These are phyloP conservation scores for Myxozyma neotropica DNA, from an alignment of 805 yeast genomes.

Conservation along the genomic window DNA sequence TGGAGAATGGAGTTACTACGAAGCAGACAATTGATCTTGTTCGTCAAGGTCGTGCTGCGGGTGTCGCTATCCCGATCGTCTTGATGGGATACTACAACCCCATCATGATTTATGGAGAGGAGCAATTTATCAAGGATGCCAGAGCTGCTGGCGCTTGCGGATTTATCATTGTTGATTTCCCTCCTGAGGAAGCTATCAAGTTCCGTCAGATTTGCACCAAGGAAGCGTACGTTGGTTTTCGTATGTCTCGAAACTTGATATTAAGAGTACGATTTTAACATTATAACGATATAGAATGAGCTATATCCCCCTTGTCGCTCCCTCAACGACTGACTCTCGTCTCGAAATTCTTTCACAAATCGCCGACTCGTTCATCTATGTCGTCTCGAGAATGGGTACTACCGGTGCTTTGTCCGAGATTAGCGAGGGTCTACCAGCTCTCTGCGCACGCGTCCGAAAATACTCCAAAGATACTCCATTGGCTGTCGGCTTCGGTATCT, in stretches of 20 bases:
- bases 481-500: constrained; percentile 97
- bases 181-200: constrained; percentile 95
- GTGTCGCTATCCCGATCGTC: constrained; percentile 85
- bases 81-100: constrained; percentile 99
- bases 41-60: constrained; percentile 71
- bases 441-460: constrained; percentile 74
- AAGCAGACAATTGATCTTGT: constrained; percentile 70
- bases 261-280: too few species aligned
- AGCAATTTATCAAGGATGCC: constrained; percentile 74
- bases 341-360: constrained; percentile 73
- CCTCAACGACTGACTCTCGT: constrained; percentile 91
- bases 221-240: constrained; percentile 44
- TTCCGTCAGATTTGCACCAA: constrained; percentile 73
- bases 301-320: constrained; percentile 93
- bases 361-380: constrained; percentile 95
- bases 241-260: not conserved
- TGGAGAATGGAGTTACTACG: constrained; percentile 80
- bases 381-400: constrained; percentile 96
- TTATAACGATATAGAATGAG: too few species aligned
- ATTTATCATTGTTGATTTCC: constrained; percentile 90
- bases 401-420: constrained; percentile 84
- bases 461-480: constrained; percentile 76
- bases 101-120: constrained; percentile 84
- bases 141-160: constrained; percentile 92
- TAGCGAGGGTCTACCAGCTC: constrained; percentile 60